Percentiles rank a stretch among this genome's conserved stretches.
Conservation (phyloP, 2,329 filamentous ascomycete species). For the Aspergillus aculeatinus region DNA sequence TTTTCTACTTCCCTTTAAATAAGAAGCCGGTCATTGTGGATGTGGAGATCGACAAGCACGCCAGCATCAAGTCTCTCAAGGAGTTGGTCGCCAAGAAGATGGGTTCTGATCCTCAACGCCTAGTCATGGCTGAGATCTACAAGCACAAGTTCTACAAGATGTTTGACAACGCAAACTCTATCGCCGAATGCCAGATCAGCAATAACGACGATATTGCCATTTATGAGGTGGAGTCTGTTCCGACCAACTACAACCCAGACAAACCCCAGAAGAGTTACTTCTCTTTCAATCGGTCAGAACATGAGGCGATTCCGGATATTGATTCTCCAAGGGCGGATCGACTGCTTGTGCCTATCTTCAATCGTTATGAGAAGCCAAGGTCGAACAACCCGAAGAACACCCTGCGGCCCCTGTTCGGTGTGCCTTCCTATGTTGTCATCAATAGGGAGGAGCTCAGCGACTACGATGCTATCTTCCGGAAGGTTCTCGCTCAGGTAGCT, state of each 20-base stretch:
- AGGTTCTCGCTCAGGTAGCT: conserved; percentile 72
- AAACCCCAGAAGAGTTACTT: conserved; percentile 48
- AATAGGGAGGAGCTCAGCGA: conserved; percentile 68
- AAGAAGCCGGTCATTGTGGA: conserved; percentile 69
- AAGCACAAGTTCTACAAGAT: conserved; percentile 82
- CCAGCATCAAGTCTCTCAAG: conserved; percentile 55
- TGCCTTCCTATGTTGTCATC: conserved; percentile 66
- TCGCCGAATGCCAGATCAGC: conserved; percentile 69
- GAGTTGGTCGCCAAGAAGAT: conserved; percentile 57
- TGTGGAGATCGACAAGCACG: conserved; percentile 72
- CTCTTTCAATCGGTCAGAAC: conserved; percentile 33
- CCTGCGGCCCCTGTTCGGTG: conserved; percentile 40
- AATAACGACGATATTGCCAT: conserved; percentile 64
- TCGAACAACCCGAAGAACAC: conserved; percentile 25
- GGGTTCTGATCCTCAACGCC: conserved; percentile 51
- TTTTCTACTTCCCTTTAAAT: conserved; percentile 76
- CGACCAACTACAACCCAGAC: conserved; percentile 71
- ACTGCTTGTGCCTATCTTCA: conserved; percentile 51
- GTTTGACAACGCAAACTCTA: conserved; percentile 67
- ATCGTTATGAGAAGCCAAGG: conserved; percentile 36
- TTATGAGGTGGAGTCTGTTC: conserved; percentile 74
- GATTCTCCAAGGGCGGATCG: conserved; percentile 47
- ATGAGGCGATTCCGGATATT: conserved; percentile 41
- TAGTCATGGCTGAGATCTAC: conserved; percentile 84
- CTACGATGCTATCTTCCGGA: conserved; percentile 73